These are phyloP conservation scores for Parietaria judaica DNA, from an alignment of 306 rosid species.

Conservation along the genomic window DNA sequence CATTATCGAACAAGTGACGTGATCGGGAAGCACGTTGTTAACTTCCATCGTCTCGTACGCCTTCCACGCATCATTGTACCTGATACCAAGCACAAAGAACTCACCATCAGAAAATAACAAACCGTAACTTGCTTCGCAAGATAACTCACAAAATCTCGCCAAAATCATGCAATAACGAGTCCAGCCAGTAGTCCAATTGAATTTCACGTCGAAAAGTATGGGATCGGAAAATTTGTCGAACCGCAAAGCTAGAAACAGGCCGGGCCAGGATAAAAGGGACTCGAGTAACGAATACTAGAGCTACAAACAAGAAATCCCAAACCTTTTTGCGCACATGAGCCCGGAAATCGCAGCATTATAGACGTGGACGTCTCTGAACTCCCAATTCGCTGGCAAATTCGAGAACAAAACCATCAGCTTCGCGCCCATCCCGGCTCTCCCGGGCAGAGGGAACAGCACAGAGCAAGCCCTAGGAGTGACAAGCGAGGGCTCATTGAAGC, in stretches of 20 bases:
- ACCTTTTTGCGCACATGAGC: slow-evolving; percentile 55
- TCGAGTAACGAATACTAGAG: too few species aligned
- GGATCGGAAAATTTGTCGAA: too few species aligned
- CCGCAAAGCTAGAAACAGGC: too few species aligned
- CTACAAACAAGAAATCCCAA: not conserved
- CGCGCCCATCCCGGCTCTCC: slow-evolving; percentile 70
- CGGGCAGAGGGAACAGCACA: slow-evolving; percentile 62
- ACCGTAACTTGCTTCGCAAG: too few species aligned
- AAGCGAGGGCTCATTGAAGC: slow-evolving; percentile 56
- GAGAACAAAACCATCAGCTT: slow-evolving; percentile 47
- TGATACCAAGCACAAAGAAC: slow-evolving; percentile 18
- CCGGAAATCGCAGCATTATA: slow-evolving; percentile 81
- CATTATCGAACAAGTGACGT: slow-evolving; percentile 76
- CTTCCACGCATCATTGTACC: slow-evolving; percentile 74
- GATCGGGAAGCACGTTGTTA: slow-evolving; percentile 56
- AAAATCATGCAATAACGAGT: too few species aligned
- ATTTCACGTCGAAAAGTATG: too few species aligned
- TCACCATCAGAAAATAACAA: slow-evolving; percentile 19
- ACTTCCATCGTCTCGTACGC: slow-evolving; percentile 67
- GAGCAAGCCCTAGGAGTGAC: slow-evolving; percentile 59
- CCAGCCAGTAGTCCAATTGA: too few species aligned
- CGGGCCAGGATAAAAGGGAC: too few species aligned
- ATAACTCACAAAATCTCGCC: too few species aligned
- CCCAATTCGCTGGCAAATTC: slow-evolving; percentile 48
- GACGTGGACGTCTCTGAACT: slow-evolving; percentile 60